Base-by-base conservation (phyloP, 768 basidiomycete genomes). In the Cystofilobasidium ferigula region DNA sequence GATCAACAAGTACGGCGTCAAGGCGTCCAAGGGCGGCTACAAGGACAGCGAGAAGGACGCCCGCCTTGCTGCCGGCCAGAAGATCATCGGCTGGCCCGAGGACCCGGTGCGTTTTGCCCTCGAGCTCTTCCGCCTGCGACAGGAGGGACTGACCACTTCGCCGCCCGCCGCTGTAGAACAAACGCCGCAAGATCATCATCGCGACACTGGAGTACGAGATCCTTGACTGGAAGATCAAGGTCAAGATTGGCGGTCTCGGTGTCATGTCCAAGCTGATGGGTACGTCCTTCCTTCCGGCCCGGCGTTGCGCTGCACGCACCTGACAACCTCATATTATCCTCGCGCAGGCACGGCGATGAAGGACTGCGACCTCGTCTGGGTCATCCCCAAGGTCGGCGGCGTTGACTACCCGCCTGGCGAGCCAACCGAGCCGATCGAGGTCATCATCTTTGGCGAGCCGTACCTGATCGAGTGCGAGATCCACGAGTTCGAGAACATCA, bases 241-340 rank as follows among this genome's bases (percentile, higher is more conserved):
- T 68, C 67, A 68, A 68, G 80, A 94, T 94, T 69, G 92, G 92
- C 78, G 92, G 92, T 76, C 81, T 95, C 18, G 92, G 92, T 80
- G 92, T 94, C 78, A 95, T 95, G 92, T 94, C 92, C 1, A 86
- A 86, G 76, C 80, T 95, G 35, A 95, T 95, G 92, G 92, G 92
- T 69, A 93, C 93, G 12, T 61, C 58, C 4, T 40, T 26, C 12
- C 24, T 6, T 47, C 38, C 43, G 24, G 16, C 40, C 43, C 30
- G 22, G 12, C 59, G 20, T 24, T 6, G n/a, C 5, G 16, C 20
- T 30, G 28, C 43, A 14, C 22, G 20, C 20, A 3, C 4, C 26
- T 14, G n/a, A n/a, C 30, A 7, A 0, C 16, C 22, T 12, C 22
- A 34, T 1, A 18, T 20, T 34, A 34, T 54, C n/a, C 34, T 48